Evolutionary conservation across 2,329 filamentous ascomycete genomes (phyloP).

Genomic region (Boeremia exigua): DNA sequence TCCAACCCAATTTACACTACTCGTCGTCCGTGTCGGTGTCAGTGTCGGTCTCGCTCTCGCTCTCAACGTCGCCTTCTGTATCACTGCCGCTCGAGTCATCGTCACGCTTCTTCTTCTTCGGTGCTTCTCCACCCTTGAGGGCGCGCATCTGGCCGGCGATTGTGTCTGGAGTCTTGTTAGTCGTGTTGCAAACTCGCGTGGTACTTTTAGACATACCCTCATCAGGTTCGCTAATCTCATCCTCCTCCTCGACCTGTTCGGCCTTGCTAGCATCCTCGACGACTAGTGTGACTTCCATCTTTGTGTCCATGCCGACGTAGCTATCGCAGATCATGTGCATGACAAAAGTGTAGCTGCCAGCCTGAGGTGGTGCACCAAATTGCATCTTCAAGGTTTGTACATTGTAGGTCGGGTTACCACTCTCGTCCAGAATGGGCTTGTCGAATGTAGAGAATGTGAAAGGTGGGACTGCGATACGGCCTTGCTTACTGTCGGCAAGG

Average conservation of each 20-base stretch:
- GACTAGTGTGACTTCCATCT: conserved; percentile 85
- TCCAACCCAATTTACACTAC: conserved; percentile 22
- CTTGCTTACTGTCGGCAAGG: conserved; percentile 90
- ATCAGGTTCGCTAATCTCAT: conserved; percentile 97
- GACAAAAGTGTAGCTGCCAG: conserved; percentile 91
- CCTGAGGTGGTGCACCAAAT: conserved; percentile 91
- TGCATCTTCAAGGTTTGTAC: conserved; percentile 97
- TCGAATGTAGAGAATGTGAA: conserved; percentile 96
- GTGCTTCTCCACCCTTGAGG: conserved; percentile 71
- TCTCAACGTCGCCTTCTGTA: conserved; percentile 66
- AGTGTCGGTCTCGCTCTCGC: conserved; percentile 58
- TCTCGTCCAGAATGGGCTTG: conserved; percentile 79
- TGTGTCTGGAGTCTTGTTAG: conserved; percentile 67
- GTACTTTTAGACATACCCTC: conserved; percentile 69
- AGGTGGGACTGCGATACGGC: conserved; percentile 94
- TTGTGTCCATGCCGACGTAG: conserved; percentile 92
- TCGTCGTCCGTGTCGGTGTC: conserved; percentile 52
- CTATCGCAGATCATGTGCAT: conserved; percentile 94
- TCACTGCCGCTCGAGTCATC: conserved; percentile 69
- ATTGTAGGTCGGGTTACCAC: conserved; percentile 87
- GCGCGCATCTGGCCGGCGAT: conserved; percentile 90
- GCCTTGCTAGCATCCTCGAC: conserved; percentile 91
- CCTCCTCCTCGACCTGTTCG: conserved; percentile 78
- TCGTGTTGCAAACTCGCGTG: background rate
- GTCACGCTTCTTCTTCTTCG: conserved; percentile 66